Evolutionary conservation across 1,284 basidiomycete genomes (phyloP).

Genomic region (Ustilago lituana): DNA sequence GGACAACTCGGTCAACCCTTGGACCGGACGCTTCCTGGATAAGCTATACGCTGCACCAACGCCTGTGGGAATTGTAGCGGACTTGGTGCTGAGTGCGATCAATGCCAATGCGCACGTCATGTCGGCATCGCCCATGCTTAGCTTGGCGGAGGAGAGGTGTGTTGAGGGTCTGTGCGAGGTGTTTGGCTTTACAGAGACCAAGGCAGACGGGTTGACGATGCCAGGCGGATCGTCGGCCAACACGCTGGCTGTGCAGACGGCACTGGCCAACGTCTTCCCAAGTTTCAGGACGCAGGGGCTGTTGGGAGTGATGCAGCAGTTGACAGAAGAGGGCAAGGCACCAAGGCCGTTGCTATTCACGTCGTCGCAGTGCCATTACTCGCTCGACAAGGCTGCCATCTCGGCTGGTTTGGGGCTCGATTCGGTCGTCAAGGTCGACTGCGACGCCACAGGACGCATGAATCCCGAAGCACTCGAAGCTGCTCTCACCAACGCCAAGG

Average conservation of each 20-base stretch:
- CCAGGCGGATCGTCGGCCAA: conserved; percentile 69
- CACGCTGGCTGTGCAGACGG: conserved; percentile 68
- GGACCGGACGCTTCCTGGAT: conserved; percentile 63
- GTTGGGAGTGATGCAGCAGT: conserved; percentile 43
- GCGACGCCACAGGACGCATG: conserved; percentile 61
- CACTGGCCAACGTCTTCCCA: conserved; percentile 66
- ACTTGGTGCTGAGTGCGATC: conserved; percentile 67
- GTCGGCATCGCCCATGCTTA: conserved; percentile 68
- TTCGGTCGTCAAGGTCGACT: conserved; percentile 65
- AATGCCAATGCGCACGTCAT: conserved; percentile 69
- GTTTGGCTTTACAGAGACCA: conserved; percentile 60
- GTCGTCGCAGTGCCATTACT: conserved; percentile 67
- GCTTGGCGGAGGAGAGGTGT: conserved; percentile 61
- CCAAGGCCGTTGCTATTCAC: conserved; percentile 67
- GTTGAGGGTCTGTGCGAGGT: conserved; percentile 51
- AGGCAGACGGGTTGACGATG: conserved; percentile 62
- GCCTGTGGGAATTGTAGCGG: conserved; percentile 67
- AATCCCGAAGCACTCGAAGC: conserved; percentile 43
- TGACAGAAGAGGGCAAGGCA: conserved; percentile 25
- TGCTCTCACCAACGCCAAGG: conserved; percentile 20
- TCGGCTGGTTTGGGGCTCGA: conserved; percentile 67
- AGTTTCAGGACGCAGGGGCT: conserved; percentile 64
- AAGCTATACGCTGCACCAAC: conserved; percentile 68
- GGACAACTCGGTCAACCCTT: conserved; percentile 61
- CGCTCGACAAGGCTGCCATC: conserved; percentile 68